A percentile compares a stretch with the other conserved stretches of the same genome.
These are phyloP conservation scores for Tricholoma bakamatsutake DNA, from an alignment of 768 basidiomycete species.

Conservation along the genomic window DNA sequence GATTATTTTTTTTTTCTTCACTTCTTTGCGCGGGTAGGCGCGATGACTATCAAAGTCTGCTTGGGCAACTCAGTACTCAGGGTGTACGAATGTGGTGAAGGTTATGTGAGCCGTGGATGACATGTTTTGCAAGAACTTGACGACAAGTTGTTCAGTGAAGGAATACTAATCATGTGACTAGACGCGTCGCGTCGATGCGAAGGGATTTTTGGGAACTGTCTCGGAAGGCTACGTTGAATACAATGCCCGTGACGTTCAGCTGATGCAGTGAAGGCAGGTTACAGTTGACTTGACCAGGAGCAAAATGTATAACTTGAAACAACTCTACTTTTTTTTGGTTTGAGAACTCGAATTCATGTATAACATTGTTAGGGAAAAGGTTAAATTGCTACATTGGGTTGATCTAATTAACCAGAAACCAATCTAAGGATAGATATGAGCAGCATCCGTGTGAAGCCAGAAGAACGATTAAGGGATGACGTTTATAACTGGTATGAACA, in stretches of 20 bases:
- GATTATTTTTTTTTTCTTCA: slow-evolving; percentile 2
- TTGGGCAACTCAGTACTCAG: slow-evolving; percentile 4
- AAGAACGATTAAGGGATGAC: not conserved
- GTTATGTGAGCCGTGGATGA: not conserved
- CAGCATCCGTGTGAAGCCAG: not conserved
- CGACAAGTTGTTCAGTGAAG: too few relatives aligned
- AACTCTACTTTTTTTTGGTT: too few relatives aligned
- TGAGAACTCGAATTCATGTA: too few relatives aligned
- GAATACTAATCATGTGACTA: not conserved
- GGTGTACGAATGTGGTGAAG: slow-evolving; percentile 1
- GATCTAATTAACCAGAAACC: not conserved
- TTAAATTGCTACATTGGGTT: slow-evolving; percentile 7
- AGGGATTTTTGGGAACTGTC: too few relatives aligned
- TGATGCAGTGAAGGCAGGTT: too few relatives aligned
- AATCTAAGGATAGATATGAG: slow-evolving; percentile 1
- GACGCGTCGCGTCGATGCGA: not conserved
- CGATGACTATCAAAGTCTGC: slow-evolving; percentile 6
- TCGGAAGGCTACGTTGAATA: too few relatives aligned
- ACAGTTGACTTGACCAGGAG: too few relatives aligned
- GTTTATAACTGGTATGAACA: not conserved
- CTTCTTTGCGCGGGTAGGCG: slow-evolving; percentile 2
- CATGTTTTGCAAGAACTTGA: too few relatives aligned
- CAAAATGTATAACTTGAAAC: too few relatives aligned
- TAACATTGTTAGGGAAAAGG: not conserved
- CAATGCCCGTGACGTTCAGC: too few relatives aligned